These are phyloP conservation scores for Pseudotsuga menziesii DNA, from an alignment of 75 land plant species.

Conservation along the genomic window DNA sequence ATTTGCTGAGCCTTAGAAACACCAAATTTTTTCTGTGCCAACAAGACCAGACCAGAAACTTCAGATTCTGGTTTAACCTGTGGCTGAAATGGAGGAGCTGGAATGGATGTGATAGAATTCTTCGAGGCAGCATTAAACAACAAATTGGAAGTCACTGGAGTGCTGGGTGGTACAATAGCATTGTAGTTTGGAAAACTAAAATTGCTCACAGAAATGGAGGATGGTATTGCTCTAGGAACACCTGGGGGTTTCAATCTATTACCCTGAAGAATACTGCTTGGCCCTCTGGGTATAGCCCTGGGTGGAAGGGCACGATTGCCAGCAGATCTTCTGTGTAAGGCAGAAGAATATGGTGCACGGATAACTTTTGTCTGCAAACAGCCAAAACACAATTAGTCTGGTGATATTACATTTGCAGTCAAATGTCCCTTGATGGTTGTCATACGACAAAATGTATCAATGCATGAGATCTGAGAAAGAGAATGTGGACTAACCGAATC, in stretches of 20 bases:
- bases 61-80: constrained; percentile 1
- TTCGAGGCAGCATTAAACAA: not conserved
- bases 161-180: not conserved
- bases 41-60: not conserved
- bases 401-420: not conserved
- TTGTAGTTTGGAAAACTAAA: not conserved
- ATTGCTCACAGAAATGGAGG: too few relatives aligned
- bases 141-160: not conserved
- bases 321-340: not conserved
- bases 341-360: not conserved
- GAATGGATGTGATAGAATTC: not conserved
- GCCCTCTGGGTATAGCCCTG: not conserved
- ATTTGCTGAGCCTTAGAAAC: not conserved
- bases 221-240: not conserved
- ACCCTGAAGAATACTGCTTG: constrained; percentile 3
- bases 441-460: not conserved
- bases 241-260: constrained; percentile 7
- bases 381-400: constrained; percentile 3
- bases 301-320: not conserved
- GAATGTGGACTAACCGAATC: constrained; percentile 60
- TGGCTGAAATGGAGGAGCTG: not conserved
- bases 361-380: constrained; percentile 4
- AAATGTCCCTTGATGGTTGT: not conserved
- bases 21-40: constrained; percentile 3
- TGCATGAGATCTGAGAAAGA: not conserved